phyloP scores from a whole-genome alignment of 768 basidiomycete species.

The Amanita inopinata region DNA sequence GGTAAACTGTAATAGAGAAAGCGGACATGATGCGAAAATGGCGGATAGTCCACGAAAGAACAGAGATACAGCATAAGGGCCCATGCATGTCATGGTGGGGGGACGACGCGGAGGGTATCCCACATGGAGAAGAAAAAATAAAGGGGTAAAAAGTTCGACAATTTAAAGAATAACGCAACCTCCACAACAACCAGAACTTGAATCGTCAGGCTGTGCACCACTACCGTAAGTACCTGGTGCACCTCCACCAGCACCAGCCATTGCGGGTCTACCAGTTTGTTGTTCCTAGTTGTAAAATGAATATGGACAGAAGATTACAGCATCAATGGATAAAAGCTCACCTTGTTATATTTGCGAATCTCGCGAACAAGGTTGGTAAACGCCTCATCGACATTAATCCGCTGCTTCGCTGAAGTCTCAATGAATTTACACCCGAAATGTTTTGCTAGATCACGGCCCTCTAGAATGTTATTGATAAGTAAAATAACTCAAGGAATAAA shows the following conservation, averaged over 20 bases:
- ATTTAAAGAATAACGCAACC: constrained; percentile 55
- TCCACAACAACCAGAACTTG: constrained; percentile 51
- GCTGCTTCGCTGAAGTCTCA: constrained; percentile 93
- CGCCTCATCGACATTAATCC: constrained; percentile 95
- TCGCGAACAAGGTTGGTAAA: constrained; percentile 90
- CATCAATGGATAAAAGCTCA: constrained; percentile 22
- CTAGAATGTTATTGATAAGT: constrained; percentile 27
- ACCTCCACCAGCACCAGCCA: constrained; percentile 32
- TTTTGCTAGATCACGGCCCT: constrained; percentile 95
- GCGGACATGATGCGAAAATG: constrained; percentile 1
- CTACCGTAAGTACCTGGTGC: constrained; percentile 40
- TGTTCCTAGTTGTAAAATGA: constrained; percentile 45
- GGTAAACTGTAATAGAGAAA: not conserved
- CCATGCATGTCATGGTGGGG: constrained; percentile 12
- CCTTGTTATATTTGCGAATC: constrained; percentile 92
- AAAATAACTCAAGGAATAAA: not conserved
- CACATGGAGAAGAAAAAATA: constrained; percentile 9
- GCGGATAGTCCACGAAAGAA: constrained; percentile 12
- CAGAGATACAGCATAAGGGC: constrained; percentile 18
- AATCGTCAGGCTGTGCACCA: constrained; percentile 42
- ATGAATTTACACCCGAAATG: constrained; percentile 92
- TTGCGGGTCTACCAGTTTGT: constrained; percentile 63
- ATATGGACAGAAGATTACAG: constrained; percentile 5
- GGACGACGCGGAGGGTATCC: constrained; percentile 10
- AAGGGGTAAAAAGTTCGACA: constrained; percentile 11